Evolutionary conservation across 179 eudicot genomes (phyloP).

Genomic region (Drosera spatulata): DNA sequence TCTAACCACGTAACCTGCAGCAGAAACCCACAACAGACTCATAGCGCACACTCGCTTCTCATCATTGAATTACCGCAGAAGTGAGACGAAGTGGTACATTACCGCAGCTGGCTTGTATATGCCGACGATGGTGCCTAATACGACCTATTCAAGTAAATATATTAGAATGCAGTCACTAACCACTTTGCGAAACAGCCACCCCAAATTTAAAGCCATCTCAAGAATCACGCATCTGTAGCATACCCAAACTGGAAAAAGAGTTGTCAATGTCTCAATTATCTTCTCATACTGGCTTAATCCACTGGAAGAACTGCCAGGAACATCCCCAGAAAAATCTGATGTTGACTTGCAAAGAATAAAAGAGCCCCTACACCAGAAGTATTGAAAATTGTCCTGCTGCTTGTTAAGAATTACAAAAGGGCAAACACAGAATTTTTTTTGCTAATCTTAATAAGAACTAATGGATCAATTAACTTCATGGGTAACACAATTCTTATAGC

Average conservation of each 20-base stretch:
- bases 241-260: conserved; percentile 99
- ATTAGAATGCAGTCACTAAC: background rate
- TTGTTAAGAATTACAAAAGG: background rate
- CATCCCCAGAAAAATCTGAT: conserved; percentile 68
- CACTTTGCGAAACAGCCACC: too few species aligned
- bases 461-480: too few species aligned
- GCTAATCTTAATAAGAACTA: too few species aligned
- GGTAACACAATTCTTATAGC: too few species aligned
- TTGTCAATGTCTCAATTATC: conserved; percentile 83
- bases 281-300: conserved; percentile 68
- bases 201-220: too few species aligned
- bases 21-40: conserved; percentile 6
- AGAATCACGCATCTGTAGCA: conserved; percentile 6
- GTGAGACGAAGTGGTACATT: conserved; percentile 6
- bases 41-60: conserved; percentile 1
- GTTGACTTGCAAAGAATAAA: conserved; percentile 69
- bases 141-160: conserved; percentile 43
- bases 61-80: conserved; percentile 1
- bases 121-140: conserved; percentile 82
- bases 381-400: background rate
- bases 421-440: background rate
- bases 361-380: conserved; percentile 27
- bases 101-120: conserved; percentile 90
- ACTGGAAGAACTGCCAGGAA: conserved; percentile 32
- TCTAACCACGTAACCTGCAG: conserved; percentile 92